Evolutionary conservation across 768 basidiomycete species (phyloP).

Genomic region (Lanmaoa pseudosensibilis): DNA sequence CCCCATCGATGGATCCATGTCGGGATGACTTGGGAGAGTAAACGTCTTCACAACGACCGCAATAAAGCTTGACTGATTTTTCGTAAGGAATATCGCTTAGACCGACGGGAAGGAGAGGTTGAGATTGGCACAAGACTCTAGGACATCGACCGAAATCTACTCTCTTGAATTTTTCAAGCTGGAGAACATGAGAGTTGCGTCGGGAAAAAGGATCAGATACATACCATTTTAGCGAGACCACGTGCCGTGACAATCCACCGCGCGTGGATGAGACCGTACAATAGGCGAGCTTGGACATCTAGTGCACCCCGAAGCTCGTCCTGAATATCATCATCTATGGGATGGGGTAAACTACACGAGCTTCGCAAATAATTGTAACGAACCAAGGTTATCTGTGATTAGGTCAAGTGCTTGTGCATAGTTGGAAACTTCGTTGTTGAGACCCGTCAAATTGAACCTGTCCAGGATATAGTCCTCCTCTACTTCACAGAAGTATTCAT

Average conservation of each 20-base stretch:
- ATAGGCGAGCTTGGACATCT: slow-evolving; percentile 87
- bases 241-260: slow-evolving; percentile 95
- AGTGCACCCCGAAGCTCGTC: slow-evolving; percentile 90
- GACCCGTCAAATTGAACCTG: slow-evolving; percentile 95
- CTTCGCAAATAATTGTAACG: slow-evolving; percentile 25
- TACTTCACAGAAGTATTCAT: slow-evolving; percentile 99
- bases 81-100: slow-evolving; percentile 97
- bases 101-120: slow-evolving; percentile 95
- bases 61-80: slow-evolving; percentile 98
- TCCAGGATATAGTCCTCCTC: slow-evolving; percentile 99
- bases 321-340: slow-evolving; percentile 86
- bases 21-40: slow-evolving; percentile 97
- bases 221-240: slow-evolving; percentile 93
- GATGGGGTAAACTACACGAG: not conserved
- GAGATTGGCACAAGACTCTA: slow-evolving; percentile 91
- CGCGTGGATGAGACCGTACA: slow-evolving; percentile 97
- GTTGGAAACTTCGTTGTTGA: slow-evolving; percentile 94
- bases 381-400: slow-evolving; percentile 94
- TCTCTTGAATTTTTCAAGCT: slow-evolving; percentile 97
- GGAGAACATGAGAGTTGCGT: slow-evolving; percentile 4
- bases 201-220: not conserved
- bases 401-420: slow-evolving; percentile 93
- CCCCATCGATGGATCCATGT: slow-evolving; percentile 97
- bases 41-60: slow-evolving; percentile 97
- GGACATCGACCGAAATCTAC: slow-evolving; percentile 99